phyloP scores from a whole-genome alignment of 495 filamentous ascomycete species.

The Friedmanniomyces simplex region DNA sequence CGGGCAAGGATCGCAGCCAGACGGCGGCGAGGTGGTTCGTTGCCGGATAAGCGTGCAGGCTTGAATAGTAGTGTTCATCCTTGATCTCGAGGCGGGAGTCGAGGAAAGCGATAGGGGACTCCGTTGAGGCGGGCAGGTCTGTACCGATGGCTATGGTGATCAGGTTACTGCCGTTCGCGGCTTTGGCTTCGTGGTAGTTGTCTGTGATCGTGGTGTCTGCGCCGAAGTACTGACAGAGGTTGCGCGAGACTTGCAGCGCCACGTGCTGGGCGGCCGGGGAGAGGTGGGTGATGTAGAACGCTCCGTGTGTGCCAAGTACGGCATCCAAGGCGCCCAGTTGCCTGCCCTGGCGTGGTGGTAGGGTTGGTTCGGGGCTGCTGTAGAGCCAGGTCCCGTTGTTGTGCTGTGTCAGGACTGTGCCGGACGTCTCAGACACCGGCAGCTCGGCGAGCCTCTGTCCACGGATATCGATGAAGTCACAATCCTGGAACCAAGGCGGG shows the following conservation, averaged over 20 bases:
- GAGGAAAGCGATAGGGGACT: not conserved
- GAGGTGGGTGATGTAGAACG: slow-evolving; percentile 36
- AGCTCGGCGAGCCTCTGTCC: not conserved
- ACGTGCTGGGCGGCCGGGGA: slow-evolving; percentile 21
- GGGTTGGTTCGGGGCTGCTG: not conserved
- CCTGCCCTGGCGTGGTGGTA: slow-evolving; percentile 22
- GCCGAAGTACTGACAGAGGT: slow-evolving; percentile 49
- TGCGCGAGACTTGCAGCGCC: slow-evolving; percentile 48
- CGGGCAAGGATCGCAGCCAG: slow-evolving; percentile 38
- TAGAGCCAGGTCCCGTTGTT: not conserved
- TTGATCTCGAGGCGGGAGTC: not conserved
- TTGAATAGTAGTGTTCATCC: not conserved
- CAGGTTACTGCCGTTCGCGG: slow-evolving; percentile 22
- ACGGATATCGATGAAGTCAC: not conserved
- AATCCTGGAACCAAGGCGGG: not conserved
- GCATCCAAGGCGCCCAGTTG: slow-evolving; percentile 44
- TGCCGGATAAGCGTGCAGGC: not conserved
- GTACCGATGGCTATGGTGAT: slow-evolving; percentile 26
- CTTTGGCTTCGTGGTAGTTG: slow-evolving; percentile 7
- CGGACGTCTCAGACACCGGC: not conserved
- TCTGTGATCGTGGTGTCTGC: slow-evolving; percentile 42
- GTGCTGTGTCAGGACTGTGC: not conserved
- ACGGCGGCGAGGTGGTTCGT: slow-evolving; percentile 35
- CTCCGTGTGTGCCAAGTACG: slow-evolving; percentile 37
- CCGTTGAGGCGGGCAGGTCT: slow-evolving; percentile 3